Base-by-base conservation (phyloP, 2,329 filamentous ascomycete species). In the Ustilaginoidea virens region DNA sequence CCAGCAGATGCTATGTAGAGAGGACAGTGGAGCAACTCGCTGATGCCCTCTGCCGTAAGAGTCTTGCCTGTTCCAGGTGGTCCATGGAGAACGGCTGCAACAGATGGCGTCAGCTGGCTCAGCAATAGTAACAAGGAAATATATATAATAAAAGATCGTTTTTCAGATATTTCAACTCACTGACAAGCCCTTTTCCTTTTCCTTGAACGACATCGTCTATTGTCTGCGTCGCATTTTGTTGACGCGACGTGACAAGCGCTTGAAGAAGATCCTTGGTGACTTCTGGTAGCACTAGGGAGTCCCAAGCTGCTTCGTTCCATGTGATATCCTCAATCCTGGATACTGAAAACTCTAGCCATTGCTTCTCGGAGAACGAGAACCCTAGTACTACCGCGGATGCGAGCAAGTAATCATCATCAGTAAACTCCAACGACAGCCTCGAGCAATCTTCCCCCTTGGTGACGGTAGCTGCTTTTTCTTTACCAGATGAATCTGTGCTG, bases 51-150 rank as follows among this genome's bases (percentile, higher is more conserved):
- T 1, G 81, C 83, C 0, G 85, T 92, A 5, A 92, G 63, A 0
- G 83, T 92, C 56, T 92, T 92, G 28, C 85, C 85, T 0, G 83
- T 87, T 12, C 83, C 85, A 0, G 85, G 83, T 4, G 81, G 80
- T 3, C 83, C 82, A 40, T 92, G 82, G 1, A 93, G 66, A 2
- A 92, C 79, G 22, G 66, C 63, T 58, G 21, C 5, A 13, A n/a
- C 5, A 28, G n/a, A 15, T 8, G 11, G 12, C 6, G 13, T 31
- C 15, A 24, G 38, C 45, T 34, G 44, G 38, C 28, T 4, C 14
- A 18, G 23, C 12, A n/a, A n/a, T n/a, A n/a, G n/a, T n/a, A n/a
- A n/a, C n/a, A n/a, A n/a, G n/a, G n/a, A n/a, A n/a, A n/a, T n/a
- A n/a, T n/a, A n/a, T n/a, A n/a, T n/a, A n/a, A n/a, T n/a, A n/a